These are phyloP conservation scores for Vitis amurensis DNA, from an alignment of 164 flowering plant species.

Conservation along the genomic window DNA sequence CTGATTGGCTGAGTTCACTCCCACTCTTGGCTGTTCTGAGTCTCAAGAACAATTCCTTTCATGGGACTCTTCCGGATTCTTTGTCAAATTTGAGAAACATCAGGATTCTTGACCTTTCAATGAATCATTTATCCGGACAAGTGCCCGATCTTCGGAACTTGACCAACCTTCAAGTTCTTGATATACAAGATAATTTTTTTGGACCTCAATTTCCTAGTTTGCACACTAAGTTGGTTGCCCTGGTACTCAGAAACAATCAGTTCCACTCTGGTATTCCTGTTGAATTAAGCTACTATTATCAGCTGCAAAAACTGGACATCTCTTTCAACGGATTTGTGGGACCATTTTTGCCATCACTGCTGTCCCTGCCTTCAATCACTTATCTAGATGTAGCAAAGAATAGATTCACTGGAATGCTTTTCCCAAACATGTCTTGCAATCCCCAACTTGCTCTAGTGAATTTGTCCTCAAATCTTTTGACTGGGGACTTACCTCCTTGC, in stretches of 20 bases:
- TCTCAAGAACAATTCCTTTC: slow-evolving; percentile 42
- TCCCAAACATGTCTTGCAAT: slow-evolving; percentile 35
- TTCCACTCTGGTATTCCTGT: slow-evolving; percentile 26
- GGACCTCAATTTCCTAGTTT: slow-evolving; percentile 50
- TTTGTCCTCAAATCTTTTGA: slow-evolving; percentile 39
- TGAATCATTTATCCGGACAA: slow-evolving; percentile 36
- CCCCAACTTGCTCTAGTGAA: slow-evolving; percentile 35
- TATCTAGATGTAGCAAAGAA: slow-evolving; percentile 40
- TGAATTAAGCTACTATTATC: slow-evolving; percentile 27
- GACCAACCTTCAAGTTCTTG: slow-evolving; percentile 52
- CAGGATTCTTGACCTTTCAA: slow-evolving; percentile 34
- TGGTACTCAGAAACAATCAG: slow-evolving; percentile 37
- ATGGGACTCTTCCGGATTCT: slow-evolving; percentile 42
- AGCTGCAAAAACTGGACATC: slow-evolving; percentile 42
- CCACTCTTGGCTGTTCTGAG: slow-evolving; percentile 38
- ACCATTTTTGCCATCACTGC: slow-evolving; percentile 31
- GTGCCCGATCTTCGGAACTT: slow-evolving; percentile 35
- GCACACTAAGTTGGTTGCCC: slow-evolving; percentile 29
- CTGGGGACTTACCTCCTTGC: slow-evolving; percentile 46
- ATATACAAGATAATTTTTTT: slow-evolving; percentile 33
- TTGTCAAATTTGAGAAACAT: slow-evolving; percentile 24
- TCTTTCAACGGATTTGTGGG: slow-evolving; percentile 42
- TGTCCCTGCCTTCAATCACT: slow-evolving; percentile 37
- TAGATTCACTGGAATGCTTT: slow-evolving; percentile 43
- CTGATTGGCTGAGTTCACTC: slow-evolving; percentile 34